Percentiles rank a stretch among this genome's conserved stretches.
Evolutionary conservation across 306 rosid genomes (phyloP).

Genomic region (Psophocarpus tetragonolobus): DNA sequence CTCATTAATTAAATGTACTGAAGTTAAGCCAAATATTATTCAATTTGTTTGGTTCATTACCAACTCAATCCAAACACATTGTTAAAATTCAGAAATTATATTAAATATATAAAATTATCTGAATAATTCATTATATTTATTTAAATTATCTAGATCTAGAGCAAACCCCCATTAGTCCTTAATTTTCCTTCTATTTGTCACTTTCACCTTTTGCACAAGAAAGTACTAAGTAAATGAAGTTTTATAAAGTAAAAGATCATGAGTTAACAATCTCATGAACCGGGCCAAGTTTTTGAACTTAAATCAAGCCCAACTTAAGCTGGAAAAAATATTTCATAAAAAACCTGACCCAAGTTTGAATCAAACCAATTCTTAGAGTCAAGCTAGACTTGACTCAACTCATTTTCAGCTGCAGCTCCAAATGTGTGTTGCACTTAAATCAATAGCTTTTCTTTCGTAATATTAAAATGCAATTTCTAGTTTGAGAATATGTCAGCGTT

Average conservation of each 20-base stretch:
- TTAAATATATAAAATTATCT: background rate
- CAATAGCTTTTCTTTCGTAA: background rate
- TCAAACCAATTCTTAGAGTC: background rate
- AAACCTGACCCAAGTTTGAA: background rate
- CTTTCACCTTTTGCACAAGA: background rate
- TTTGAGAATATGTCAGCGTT: constrained; percentile 1
- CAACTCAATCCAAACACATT: background rate
- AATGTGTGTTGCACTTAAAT: background rate
- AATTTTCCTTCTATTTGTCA: background rate
- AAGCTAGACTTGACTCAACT: background rate
- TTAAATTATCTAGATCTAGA: background rate
- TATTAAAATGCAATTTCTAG: background rate
- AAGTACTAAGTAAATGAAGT: background rate
- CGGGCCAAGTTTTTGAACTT: background rate
- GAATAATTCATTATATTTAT: background rate
- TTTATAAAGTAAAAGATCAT: background rate
- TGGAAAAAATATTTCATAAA: background rate
- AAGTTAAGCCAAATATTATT: background rate
- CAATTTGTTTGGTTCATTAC: background rate
- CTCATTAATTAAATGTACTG: background rate
- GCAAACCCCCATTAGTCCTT: background rate
- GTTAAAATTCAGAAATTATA: background rate
- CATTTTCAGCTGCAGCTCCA: background rate
- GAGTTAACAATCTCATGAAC: background rate
- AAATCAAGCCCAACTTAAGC: background rate